These are phyloP conservation scores for Trypanosoma rangeli DNA, from an alignment of 208 protist species.

Conservation along the genomic window DNA sequence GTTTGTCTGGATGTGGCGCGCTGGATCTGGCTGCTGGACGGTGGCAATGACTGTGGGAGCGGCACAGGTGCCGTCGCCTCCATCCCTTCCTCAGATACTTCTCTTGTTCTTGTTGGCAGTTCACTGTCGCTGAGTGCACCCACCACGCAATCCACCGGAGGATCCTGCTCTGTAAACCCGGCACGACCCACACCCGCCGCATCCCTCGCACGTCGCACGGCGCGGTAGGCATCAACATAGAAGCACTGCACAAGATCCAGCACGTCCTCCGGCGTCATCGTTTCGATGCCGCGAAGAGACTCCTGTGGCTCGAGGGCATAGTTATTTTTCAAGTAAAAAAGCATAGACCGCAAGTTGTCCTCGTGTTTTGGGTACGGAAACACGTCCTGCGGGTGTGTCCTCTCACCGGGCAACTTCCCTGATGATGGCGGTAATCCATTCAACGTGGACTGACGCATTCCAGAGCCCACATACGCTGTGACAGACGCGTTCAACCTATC, in stretches of 20 bases:
- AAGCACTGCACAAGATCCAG: slow-evolving; percentile 71
- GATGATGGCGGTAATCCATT: background rate
- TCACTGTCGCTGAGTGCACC: slow-evolving; percentile 11
- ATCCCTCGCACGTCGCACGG: slow-evolving; percentile 45
- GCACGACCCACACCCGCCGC: slow-evolving; percentile 36
- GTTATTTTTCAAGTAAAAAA: slow-evolving; percentile 69
- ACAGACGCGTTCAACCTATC: background rate
- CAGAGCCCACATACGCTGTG: background rate
- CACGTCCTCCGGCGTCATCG: slow-evolving; percentile 69
- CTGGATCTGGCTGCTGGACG: background rate
- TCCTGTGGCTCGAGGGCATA: slow-evolving; percentile 64
- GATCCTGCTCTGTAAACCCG: slow-evolving; percentile 55
- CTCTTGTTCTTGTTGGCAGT: background rate
- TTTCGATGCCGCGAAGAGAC: slow-evolving; percentile 49
- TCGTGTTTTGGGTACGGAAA: slow-evolving; percentile 34
- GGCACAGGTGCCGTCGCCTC: background rate
- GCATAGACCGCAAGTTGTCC: slow-evolving; percentile 47
- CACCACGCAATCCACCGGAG: slow-evolving; percentile 14
- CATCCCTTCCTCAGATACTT: background rate
- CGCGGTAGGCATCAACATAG: slow-evolving; percentile 69
- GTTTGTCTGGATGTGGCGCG: background rate
- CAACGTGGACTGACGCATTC: background rate
- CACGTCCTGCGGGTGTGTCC: background rate
- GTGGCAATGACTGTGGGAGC: slow-evolving; percentile 6
- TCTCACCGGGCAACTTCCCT: background rate